Percentiles rank a stretch among this genome's conserved stretches.
phyloP scores from a whole-genome alignment of 306 rosid species.

The Cajanus cajan region DNA sequence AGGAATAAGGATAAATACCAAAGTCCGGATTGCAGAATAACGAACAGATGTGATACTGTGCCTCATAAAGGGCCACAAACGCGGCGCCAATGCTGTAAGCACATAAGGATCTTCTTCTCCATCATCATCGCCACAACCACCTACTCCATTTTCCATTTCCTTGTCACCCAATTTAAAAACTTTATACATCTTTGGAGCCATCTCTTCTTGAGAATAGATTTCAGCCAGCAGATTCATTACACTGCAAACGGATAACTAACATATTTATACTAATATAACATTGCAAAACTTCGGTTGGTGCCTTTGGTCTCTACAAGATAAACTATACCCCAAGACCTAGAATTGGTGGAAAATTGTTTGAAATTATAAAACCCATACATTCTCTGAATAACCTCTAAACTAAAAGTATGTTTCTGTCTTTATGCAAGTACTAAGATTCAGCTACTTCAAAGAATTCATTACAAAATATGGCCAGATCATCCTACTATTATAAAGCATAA shows the following conservation, averaged over 20 bases:
- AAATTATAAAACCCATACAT: neutral
- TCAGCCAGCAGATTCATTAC: constrained; percentile 98
- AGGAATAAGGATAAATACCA: constrained; percentile 52
- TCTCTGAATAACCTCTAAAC: neutral
- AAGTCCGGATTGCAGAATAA: constrained; percentile 85
- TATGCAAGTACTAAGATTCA: neutral
- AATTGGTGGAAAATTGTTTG: neutral
- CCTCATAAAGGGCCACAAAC: constrained; percentile 99
- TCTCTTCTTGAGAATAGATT: constrained; percentile 92
- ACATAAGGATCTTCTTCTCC: constrained; percentile 74
- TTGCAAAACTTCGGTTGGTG: neutral
- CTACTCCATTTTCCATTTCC: constrained; percentile 55
- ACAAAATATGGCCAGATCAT: neutral
- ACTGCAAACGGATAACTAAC: constrained; percentile 59
- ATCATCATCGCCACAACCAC: constrained; percentile 38
- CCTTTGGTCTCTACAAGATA: neutral
- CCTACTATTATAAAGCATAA: neutral
- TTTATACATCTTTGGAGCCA: constrained; percentile 77
- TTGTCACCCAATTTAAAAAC: constrained; percentile 48
- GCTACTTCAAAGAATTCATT: neutral
- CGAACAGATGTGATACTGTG: constrained; percentile 91
- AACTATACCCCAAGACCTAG: neutral
- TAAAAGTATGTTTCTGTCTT: neutral
- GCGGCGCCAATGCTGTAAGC: constrained; percentile 77
- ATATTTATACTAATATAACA: constrained; percentile 1